These are phyloP conservation scores for Quercus glauca DNA, from an alignment of 306 rosid species.

Conservation along the genomic window DNA sequence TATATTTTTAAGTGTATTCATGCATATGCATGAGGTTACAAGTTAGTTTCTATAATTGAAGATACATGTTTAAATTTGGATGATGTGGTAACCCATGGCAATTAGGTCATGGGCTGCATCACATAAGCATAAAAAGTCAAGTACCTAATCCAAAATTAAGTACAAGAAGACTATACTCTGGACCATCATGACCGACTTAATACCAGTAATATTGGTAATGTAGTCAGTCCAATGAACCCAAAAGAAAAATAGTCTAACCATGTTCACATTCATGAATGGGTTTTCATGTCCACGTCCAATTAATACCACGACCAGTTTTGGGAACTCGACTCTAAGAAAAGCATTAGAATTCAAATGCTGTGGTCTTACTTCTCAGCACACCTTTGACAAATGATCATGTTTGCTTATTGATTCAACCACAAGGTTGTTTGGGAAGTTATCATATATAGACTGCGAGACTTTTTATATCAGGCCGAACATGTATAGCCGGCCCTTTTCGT, in stretches of 20 bases:
- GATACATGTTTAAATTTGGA: background rate
- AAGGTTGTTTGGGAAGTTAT: background rate
- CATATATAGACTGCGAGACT: background rate
- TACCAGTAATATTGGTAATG: background rate
- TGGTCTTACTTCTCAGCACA: background rate
- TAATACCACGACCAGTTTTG: background rate
- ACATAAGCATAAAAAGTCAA: background rate
- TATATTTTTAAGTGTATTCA: no score
- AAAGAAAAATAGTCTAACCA: background rate
- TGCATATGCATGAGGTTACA: fast-evolving
- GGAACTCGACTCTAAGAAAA: background rate
- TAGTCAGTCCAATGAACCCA: background rate
- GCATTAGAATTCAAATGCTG: background rate
- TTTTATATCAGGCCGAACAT: background rate
- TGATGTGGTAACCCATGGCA: background rate
- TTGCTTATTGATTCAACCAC: background rate
- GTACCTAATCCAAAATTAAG: background rate
- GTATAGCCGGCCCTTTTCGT: background rate
- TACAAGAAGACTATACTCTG: background rate
- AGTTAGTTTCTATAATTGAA: background rate
- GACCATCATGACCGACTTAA: background rate
- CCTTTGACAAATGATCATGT: background rate
- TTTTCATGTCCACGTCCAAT: background rate
- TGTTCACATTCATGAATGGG: constrained; percentile 2
- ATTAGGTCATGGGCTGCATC: background rate